Conservation (phyloP, 1,284 basidiomycete genomes). For the Sporisorium iseilematis-ciliati region DNA sequence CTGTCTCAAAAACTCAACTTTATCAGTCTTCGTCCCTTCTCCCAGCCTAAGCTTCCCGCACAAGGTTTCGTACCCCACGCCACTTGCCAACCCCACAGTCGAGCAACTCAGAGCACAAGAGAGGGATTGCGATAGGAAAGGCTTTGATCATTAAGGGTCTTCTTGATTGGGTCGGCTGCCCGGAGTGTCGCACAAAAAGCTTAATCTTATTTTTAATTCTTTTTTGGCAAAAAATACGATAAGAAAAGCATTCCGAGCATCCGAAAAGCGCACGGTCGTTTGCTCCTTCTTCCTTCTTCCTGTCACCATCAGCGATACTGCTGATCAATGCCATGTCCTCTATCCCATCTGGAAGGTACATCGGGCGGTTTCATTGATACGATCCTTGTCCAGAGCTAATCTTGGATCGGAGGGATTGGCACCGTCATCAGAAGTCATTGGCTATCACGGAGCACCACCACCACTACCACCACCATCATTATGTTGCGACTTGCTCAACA, state of each 20-base stretch:
- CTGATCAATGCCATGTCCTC: not conserved
- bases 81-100: no score
- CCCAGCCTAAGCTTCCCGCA: not conserved
- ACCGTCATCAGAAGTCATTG: no score
- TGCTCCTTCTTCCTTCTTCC: not conserved
- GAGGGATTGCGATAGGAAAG: no score
- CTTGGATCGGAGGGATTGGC: no score
- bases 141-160: not conserved
- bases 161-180: not conserved
- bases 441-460: no score
- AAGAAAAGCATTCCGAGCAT: conserved; percentile 15
- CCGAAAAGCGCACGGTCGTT: conserved; percentile 10
- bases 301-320: conserved; percentile 2
- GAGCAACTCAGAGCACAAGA: no score
- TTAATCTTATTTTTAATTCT: not conserved
- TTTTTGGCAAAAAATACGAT: conserved; percentile 1
- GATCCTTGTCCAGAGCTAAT: no score
- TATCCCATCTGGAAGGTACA: not conserved
- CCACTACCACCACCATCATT: not conserved
- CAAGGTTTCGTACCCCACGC: not conserved
- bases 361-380: conserved; percentile 3
- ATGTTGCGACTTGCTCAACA: not conserved
- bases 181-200: not conserved
- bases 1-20: not conserved
- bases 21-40: not conserved